Percentiles rank a stretch among this genome's conserved stretches.
Evolutionary conservation across 805 yeast species (phyloP).

Genomic region (Priceomyces medius): DNA sequence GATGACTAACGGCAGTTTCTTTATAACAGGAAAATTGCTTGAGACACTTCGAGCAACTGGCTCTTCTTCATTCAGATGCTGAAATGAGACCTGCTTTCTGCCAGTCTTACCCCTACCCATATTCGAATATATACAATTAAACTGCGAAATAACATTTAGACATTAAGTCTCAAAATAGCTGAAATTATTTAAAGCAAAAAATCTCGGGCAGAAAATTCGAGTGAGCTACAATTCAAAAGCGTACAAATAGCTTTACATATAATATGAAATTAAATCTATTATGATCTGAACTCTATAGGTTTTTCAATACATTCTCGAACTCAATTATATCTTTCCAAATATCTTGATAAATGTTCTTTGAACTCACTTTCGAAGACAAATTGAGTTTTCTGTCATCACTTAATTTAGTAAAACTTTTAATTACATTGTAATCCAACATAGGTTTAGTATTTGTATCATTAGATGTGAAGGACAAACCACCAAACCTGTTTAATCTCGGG

Average conservation of each 20-base stretch:
- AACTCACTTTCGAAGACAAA: constrained; percentile 53
- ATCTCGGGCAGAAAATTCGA: no score
- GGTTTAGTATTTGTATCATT: constrained; percentile 53
- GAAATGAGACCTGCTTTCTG: constrained; percentile 23
- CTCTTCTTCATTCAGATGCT: constrained; percentile 9
- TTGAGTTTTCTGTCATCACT: constrained; percentile 57
- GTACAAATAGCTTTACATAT: no score
- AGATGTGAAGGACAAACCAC: constrained; percentile 36
- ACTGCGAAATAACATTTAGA: neutral
- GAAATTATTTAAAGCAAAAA: neutral
- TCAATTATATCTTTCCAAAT: constrained; percentile 68
- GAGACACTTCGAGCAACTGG: neutral
- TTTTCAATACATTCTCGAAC: constrained; percentile 43
- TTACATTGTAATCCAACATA: constrained; percentile 59
- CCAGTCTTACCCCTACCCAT: constrained; percentile 3
- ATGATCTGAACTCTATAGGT: constrained; percentile 15
- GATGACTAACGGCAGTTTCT: constrained; percentile 14
- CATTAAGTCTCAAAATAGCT: neutral
- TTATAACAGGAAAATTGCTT: constrained; percentile 14
- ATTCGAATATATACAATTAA: neutral
- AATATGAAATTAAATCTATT: neutral
- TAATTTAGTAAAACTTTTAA: constrained; percentile 52
- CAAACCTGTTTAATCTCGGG: constrained; percentile 64
- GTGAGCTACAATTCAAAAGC: no score
- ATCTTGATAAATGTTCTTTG: constrained; percentile 56